Evolutionary conservation across 1,284 basidiomycete species (phyloP).

Genomic region (Amylostereum chailletii): DNA sequence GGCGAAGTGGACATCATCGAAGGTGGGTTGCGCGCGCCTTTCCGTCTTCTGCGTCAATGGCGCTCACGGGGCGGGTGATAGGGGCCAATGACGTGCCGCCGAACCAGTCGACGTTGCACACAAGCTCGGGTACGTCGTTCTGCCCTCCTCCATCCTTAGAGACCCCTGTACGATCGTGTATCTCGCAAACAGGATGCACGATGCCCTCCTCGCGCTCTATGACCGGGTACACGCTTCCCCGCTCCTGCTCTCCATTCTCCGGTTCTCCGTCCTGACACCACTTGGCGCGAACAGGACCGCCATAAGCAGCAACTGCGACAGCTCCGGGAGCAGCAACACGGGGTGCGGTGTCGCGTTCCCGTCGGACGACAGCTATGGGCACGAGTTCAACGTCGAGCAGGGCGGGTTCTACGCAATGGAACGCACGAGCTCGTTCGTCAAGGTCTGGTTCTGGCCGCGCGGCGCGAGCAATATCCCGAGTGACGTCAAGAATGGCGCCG

Average conservation of each 20-base stretch:
- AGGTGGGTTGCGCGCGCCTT: not conserved
- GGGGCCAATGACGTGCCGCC: constrained; percentile 13
- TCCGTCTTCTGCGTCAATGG: not conserved
- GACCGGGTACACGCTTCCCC: constrained; percentile 18
- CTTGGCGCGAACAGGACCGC: constrained; percentile 20
- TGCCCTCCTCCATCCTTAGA: too few relatives aligned
- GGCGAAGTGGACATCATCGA: constrained; percentile 24
- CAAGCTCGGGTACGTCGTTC: constrained; percentile 18
- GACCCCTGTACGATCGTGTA: too few relatives aligned
- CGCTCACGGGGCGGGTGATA: not conserved
- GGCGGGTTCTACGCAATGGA: constrained; percentile 54
- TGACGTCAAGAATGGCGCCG: constrained; percentile 30
- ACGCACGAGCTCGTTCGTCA: constrained; percentile 32
- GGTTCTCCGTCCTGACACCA: not conserved
- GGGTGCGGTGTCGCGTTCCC: constrained; percentile 54
- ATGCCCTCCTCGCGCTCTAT: constrained; percentile 24
- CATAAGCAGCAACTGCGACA: constrained; percentile 39
- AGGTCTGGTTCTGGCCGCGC: constrained; percentile 45
- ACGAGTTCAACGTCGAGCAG: constrained; percentile 47
- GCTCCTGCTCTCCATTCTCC: constrained; percentile 13
- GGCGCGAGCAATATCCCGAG: constrained; percentile 27
- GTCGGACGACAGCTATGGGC: constrained; percentile 39
- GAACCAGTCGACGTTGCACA: constrained; percentile 48
- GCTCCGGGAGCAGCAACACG: constrained; percentile 42
- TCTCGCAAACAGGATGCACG: constrained; percentile 19